Evolutionary conservation across 257 asterid species (phyloP).

Genomic region (Jaltomata sinuosa): DNA sequence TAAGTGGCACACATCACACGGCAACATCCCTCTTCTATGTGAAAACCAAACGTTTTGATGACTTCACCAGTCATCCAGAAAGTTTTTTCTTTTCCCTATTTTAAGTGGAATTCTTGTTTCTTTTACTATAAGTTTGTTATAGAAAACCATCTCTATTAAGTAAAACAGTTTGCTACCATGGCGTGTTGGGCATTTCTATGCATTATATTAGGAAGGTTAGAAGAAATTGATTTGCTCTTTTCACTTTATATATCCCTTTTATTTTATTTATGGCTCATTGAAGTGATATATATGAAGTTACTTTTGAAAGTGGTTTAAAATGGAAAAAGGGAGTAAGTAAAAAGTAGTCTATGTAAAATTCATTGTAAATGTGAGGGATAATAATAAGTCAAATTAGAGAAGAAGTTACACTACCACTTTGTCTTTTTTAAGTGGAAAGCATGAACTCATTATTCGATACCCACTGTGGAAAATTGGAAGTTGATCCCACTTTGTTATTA

Average conservation of each 20-base stretch:
- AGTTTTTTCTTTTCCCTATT: not conserved
- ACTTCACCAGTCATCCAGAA: not conserved
- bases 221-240: not conserved
- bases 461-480: not conserved
- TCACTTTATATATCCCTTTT: not conserved
- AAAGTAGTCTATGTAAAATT: not conserved
- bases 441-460: not conserved
- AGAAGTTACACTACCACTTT: not conserved
- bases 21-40: not conserved
- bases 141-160: not conserved
- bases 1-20: not conserved
- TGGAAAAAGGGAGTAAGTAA: constrained; percentile 10
- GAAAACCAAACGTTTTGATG: not conserved
- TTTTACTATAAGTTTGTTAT: not conserved
- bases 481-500: not conserved
- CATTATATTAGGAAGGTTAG: not conserved
- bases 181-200: not conserved
- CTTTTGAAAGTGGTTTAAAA: not conserved
- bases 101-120: not conserved
- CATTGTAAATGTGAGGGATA: not conserved
- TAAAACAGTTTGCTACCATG: not conserved
- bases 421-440: constrained; percentile 18
- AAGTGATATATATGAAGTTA: not conserved
- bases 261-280: not conserved
- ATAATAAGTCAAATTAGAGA: constrained; percentile 9